Percentiles rank a stretch among this genome's conserved stretches.
Evolutionary conservation across 148 eudicot genomes (phyloP).

Genomic region (Rhododendron williamsianum): DNA sequence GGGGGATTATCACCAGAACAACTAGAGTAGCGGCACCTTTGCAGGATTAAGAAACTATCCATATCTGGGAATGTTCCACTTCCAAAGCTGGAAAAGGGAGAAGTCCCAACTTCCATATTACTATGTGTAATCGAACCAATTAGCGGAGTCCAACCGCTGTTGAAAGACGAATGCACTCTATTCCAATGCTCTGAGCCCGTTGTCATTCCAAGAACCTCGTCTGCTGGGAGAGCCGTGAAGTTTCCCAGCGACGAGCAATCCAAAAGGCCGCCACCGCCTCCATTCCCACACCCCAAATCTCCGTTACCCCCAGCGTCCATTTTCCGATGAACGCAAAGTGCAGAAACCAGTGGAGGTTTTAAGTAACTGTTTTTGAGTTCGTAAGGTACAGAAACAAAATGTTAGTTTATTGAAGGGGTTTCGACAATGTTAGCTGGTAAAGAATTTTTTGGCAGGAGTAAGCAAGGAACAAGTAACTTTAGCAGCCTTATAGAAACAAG

Average conservation of each 20-base stretch:
- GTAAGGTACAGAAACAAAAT: not conserved
- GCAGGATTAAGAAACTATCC: not conserved
- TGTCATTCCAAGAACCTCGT: not conserved
- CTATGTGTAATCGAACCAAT: not conserved
- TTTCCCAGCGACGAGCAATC: slow-evolving; percentile 4
- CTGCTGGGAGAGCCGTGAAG: not conserved
- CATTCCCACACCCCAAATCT: slow-evolving; percentile 5
- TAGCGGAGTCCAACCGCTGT: slow-evolving; percentile 5
- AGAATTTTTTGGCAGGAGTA: slow-evolving; percentile 11
- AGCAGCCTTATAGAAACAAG: slow-evolving; percentile 29
- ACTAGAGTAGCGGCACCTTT: not conserved
- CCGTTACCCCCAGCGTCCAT: slow-evolving; percentile 1
- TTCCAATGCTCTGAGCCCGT: slow-evolving; percentile 9
- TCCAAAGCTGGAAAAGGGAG: slow-evolving; percentile 1
- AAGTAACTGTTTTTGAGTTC: not conserved
- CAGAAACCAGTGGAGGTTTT: not conserved
- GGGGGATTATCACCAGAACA: not conserved
- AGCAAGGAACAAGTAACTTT: slow-evolving; percentile 24
- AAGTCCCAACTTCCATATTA: not conserved
- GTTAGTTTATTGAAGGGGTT: not conserved
- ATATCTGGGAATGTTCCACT: not conserved
- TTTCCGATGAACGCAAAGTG: not conserved
- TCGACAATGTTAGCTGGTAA: slow-evolving; percentile 12
- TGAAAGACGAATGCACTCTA: not conserved
- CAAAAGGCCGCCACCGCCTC: not conserved